Percentiles rank a stretch among this genome's conserved stretches.
Evolutionary conservation across 2,329 filamentous ascomycete species (phyloP).

Genomic region (Clarireedia sp.): DNA sequence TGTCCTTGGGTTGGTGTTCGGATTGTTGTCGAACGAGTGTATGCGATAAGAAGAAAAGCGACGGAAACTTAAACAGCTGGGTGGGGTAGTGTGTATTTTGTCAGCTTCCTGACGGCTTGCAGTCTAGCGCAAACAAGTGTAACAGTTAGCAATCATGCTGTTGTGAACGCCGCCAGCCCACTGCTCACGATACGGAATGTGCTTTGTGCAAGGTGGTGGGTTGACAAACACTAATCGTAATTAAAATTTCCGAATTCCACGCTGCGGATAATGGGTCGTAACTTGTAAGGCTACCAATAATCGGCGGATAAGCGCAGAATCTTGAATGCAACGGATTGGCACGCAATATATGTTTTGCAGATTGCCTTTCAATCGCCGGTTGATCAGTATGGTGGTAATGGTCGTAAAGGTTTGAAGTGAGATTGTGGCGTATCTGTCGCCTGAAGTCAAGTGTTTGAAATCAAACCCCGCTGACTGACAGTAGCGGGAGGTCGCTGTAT

Average conservation of each 20-base stretch:
- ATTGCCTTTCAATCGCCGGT: not conserved
- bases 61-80: not conserved
- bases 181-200: not conserved
- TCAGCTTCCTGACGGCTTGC: not conserved
- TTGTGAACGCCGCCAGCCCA: not conserved
- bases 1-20: not conserved
- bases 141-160: constrained; percentile 4
- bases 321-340: not conserved
- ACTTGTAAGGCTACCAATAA: constrained; percentile 6
- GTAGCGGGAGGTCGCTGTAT: not conserved
- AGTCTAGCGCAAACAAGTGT: not conserved
- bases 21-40: not conserved
- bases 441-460: not conserved
- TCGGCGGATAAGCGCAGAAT: constrained; percentile 2
- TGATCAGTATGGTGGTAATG: not conserved
- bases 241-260: not conserved
- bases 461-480: constrained; percentile 3
- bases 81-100: not conserved
- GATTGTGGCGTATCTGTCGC: constrained; percentile 5
- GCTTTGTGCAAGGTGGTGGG: not conserved
- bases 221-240: not conserved
- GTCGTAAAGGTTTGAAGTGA: constrained; percentile 1
- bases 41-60: not conserved
- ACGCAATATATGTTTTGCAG: constrained; percentile 4
- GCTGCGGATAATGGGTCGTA: not conserved